Evolutionary conservation across 169 alveolate species (phyloP).

Genomic region (Plasmodium berghei): DNA sequence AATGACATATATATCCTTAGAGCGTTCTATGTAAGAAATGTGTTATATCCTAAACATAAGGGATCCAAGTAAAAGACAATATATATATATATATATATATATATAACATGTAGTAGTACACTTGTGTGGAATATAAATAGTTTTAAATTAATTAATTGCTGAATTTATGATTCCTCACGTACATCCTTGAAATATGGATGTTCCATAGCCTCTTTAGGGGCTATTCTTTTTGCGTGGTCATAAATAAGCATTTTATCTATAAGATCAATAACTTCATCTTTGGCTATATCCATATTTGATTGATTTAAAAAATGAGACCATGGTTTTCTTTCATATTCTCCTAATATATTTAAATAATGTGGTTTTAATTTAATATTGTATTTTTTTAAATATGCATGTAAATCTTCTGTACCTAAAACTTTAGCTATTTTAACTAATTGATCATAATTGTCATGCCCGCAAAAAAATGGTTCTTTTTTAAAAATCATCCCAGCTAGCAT

Average conservation of each 20-base stretch:
- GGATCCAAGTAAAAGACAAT: not conserved
- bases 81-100: not conserved
- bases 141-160: too few relatives aligned
- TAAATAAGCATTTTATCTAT: constrained; percentile 96
- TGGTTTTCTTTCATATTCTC: constrained; percentile 92
- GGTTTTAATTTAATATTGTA: constrained; percentile 91
- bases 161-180: constrained; percentile 56
- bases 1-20: too few relatives aligned
- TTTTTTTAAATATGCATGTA: constrained; percentile 92
- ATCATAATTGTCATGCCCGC: constrained; percentile 96
- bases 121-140: not conserved
- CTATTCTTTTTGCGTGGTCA: constrained; percentile 97
- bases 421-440: constrained; percentile 98
- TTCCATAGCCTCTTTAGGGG: constrained; percentile 98
- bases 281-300: constrained; percentile 92
- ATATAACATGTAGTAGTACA: not conserved
- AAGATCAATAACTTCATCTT: constrained; percentile 95
- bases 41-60: too few relatives aligned
- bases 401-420: constrained; percentile 96
- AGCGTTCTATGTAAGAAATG: too few relatives aligned
- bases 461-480: constrained; percentile 90
- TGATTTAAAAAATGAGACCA: constrained; percentile 94
- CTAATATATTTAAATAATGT: constrained; percentile 90
- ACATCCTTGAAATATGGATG: constrained; percentile 96
- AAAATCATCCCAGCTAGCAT: constrained; percentile 96